Base-by-base conservation (phyloP, 148 eudicot genomes). In the Spergularia marina region DNA sequence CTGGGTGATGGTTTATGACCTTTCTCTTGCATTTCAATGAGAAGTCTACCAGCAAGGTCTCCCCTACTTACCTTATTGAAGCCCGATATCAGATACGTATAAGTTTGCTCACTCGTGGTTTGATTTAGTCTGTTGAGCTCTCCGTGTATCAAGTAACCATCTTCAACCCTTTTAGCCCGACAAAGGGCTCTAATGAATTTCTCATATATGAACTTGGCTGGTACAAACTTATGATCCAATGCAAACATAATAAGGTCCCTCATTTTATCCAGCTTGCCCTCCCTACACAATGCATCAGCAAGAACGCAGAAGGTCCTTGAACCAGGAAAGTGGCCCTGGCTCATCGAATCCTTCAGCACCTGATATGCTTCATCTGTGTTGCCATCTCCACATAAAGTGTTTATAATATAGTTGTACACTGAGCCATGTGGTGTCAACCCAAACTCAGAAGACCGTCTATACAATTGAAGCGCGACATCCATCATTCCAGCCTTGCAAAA, bases 11-110 rank as follows among this genome's bases (percentile, higher is more conserved):
- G 87, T 34, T 54, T 25, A 77, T 87, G 82, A 68, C 96, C 97
- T 75, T 83, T 94, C 77, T 86, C 93, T 91, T 91, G 97, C 98
- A 94, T 94, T 79, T 91, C 97, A 60, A 90, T 69, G 49, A 94
- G 87, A 74, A 91, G 85, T 74, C 84, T 87, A 18, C 89, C 86
- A 25, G 96, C 86, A 73, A 90, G 86, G 72, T 90, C 93, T 63
- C 88, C 93, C 82, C 91, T 86, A 12, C 75, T 78, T 30, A 70
- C 52, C 70, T 77, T 80, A 56, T 68, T 86, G 77, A 86, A 92
- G 36, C 88, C 94, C n/a, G 52, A 12, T 68, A 94, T 89, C 87
- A 94, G 78, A 82, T 79, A 74, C 13, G 71, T 6, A 76, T 94
- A 94, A 51, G 96, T 79, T 47, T 5, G 16, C 70, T n/a, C 81